phyloP scores from a whole-genome alignment of 192 early-diverging fungal genomes.

The Coemansia sp. region DNA sequence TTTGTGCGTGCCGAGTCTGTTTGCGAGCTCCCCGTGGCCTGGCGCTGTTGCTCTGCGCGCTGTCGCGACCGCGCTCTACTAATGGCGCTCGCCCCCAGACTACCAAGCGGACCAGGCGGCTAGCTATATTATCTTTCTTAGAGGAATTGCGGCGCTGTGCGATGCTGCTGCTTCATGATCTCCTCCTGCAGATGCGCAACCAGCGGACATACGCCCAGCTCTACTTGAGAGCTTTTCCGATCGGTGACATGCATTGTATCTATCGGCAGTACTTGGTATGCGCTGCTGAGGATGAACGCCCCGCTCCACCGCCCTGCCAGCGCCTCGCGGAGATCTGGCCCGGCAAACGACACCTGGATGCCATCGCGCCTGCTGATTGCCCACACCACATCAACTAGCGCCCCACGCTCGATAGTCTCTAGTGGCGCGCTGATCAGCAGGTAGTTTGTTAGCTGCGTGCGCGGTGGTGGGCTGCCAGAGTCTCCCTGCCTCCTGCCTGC shows the following conservation, averaged over 20 bases:
- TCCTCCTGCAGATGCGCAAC: slow-evolving; percentile 21
- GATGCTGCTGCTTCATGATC: slow-evolving; percentile 7
- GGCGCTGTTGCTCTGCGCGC: slow-evolving; percentile 44
- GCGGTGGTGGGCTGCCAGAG: neutral
- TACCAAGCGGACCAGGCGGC: neutral
- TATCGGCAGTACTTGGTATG: slow-evolving; percentile 26
- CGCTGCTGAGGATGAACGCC: slow-evolving; percentile 31
- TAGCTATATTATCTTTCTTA: neutral
- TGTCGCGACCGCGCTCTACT: slow-evolving; percentile 20
- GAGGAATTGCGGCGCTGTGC: neutral
- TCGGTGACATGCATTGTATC: slow-evolving; percentile 45
- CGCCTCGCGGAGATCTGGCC: slow-evolving; percentile 20
- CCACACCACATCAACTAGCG: slow-evolving; percentile 21
- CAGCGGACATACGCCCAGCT: slow-evolving; percentile 28
- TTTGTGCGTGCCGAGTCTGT: slow-evolving; percentile 8
- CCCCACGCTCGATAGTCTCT: slow-evolving; percentile 15
- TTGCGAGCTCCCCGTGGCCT: slow-evolving; percentile 30
- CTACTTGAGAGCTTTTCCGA: slow-evolving; percentile 16
- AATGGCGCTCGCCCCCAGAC: neutral
- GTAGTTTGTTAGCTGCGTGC: slow-evolving; percentile 22
- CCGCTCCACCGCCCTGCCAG: slow-evolving; percentile 23
- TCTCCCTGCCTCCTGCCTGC: neutral
- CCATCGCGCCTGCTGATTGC: slow-evolving; percentile 19
- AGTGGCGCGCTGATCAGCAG: slow-evolving; percentile 29
- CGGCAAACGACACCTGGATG: slow-evolving; percentile 31